Evolutionary conservation across 2,329 filamentous ascomycete species (phyloP), one percentile per base, ranked within the genome.

Genomic region (Pyrenophora seminiperda): DNA sequence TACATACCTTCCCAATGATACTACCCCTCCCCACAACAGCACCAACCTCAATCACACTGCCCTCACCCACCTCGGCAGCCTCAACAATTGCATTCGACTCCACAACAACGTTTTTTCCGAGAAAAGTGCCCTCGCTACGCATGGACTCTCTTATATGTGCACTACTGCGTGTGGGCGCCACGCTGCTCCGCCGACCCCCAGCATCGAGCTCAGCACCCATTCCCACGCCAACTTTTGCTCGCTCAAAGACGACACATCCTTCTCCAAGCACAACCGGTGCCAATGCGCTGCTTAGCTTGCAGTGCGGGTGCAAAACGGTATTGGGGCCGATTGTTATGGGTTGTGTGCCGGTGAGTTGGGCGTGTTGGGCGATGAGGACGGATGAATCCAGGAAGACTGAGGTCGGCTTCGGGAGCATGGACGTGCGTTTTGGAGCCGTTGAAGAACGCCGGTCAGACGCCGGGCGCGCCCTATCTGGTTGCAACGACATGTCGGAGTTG

Each of bases 291-390:
- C 68, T 71, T 22, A 80, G 67, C 41, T 66, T 85, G 13, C 87
- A 84, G 40, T 92, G 89, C 1, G 94, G 92, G 66, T 97, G 93
- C n/a, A 99, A 76, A 5, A 97, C 83, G 3, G 85, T 87, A 66
- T 91, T 86, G 18, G 89, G 81, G 48, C 87, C 87, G 56, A 97
- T 85, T 36, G 84, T 87, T 56, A 99, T 90, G 1, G 85, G 86
- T 69, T 95, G 83, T 2, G 83, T 85, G 57, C 94, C 94, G n/a
- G 74, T 83, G 14, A 80, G 64, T 29, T 75, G 68, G 3, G 75
- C 77, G 59, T 79, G 77, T 33, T 78, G 75, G 4, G 77, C 76
- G 42, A 81, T 72, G 41, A 80, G 72, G 43, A 76, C 77, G 3
- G 72, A 68, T 24, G 76, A 73, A 66, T 81, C 76, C 56, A 81